These are phyloP conservation scores for Pseudevernia furfuracea DNA, from an alignment of 495 filamentous ascomycete genomes.

Conservation along the genomic window DNA sequence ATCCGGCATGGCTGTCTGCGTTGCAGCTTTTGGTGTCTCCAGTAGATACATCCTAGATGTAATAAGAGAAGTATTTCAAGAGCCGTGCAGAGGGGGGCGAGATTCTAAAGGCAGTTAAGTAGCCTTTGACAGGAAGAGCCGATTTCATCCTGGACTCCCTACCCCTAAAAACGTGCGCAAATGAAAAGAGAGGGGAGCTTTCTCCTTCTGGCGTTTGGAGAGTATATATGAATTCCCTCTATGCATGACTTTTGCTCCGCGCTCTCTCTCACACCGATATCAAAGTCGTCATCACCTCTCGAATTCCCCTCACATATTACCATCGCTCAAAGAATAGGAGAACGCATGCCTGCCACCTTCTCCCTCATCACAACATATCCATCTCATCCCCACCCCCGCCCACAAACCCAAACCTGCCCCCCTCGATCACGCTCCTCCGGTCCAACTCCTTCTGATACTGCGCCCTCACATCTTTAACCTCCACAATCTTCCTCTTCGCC, in stretches of 20 bases:
- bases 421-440: conserved; percentile 54
- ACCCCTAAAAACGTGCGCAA: too few relatives aligned
- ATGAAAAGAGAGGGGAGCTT: too few relatives aligned
- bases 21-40: conserved; percentile 1
- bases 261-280: too few relatives aligned
- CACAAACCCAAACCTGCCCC: conserved; percentile 55
- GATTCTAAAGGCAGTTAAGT: too few relatives aligned
- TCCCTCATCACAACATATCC: conserved; percentile 21
- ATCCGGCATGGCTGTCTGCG: neutral
- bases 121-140: too few relatives aligned
- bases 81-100: too few relatives aligned
- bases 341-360: neutral
- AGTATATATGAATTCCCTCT: too few relatives aligned
- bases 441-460: conserved; percentile 86
- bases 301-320: too few relatives aligned
- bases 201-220: too few relatives aligned
- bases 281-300: too few relatives aligned
- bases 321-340: neutral
- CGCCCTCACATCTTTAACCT: conserved; percentile 71
- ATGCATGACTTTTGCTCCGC: too few relatives aligned
- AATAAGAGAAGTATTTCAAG: neutral
- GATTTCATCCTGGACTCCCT: too few relatives aligned
- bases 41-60: neutral
- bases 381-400: conserved; percentile 34
- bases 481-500: conserved; percentile 49